Conservation (phyloP, 805 yeast genomes). For the Myxozyma geophila region DNA sequence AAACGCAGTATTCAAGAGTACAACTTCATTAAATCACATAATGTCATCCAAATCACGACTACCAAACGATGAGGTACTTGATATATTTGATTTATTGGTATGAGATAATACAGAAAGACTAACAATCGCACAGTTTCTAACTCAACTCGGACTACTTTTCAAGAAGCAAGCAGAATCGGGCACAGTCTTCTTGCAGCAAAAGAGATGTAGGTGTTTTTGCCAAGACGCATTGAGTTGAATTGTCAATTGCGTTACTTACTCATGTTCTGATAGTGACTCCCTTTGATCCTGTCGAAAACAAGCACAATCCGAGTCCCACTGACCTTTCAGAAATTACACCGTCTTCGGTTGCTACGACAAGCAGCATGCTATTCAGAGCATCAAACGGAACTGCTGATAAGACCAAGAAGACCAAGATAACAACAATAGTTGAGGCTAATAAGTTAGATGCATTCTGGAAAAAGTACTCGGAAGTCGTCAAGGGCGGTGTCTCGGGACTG, state of each 20-base stretch:
- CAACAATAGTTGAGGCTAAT: slow-evolving; percentile 70
- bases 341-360: slow-evolving; percentile 44
- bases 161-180: slow-evolving; percentile 41
- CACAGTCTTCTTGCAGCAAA: slow-evolving; percentile 46
- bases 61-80: slow-evolving; percentile 32
- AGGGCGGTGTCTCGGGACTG: slow-evolving; percentile 73
- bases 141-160: slow-evolving; percentile 40
- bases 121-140: slow-evolving; percentile 40
- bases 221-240: background rate
- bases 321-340: slow-evolving; percentile 24
- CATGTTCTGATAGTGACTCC: slow-evolving; percentile 7
- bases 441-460: slow-evolving; percentile 75
- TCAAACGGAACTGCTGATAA: slow-evolving; percentile 61
- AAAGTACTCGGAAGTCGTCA: slow-evolving; percentile 70
- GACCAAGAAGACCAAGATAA: slow-evolving; percentile 53
- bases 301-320: slow-evolving; percentile 23
- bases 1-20: too few relatives aligned
- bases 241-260: background rate
- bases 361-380: slow-evolving; percentile 70
- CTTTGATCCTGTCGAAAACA: slow-evolving; percentile 25
- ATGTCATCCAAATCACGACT: slow-evolving; percentile 26
- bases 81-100: background rate
- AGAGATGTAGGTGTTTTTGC: slow-evolving; percentile 40
- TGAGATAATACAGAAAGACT: background rate
- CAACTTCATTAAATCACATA: background rate